Evolutionary conservation across 805 yeast species (phyloP).

Genomic region (Wickerhamiella hasegawae): DNA sequence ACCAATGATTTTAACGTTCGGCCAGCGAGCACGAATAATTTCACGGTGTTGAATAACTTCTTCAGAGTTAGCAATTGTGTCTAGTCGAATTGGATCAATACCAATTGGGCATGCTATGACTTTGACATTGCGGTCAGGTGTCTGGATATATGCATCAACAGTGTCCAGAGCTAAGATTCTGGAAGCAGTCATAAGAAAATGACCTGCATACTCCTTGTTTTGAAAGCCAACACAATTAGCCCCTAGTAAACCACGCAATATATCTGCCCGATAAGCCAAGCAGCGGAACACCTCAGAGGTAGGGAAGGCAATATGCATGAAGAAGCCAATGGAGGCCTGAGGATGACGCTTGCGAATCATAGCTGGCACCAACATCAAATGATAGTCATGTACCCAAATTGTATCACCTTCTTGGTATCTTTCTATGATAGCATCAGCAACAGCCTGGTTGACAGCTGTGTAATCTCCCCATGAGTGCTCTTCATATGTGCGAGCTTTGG

Average conservation of each 20-base stretch:
- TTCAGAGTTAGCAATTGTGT: slow-evolving; percentile 29
- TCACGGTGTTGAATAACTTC: slow-evolving; percentile 33
- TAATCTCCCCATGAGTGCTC: slow-evolving; percentile 90
- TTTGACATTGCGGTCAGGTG: slow-evolving; percentile 25
- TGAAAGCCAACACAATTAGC: slow-evolving; percentile 83
- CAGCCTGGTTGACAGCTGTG: slow-evolving; percentile 51
- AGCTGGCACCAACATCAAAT: slow-evolving; percentile 67
- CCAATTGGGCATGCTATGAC: slow-evolving; percentile 26
- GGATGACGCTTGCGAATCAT: slow-evolving; percentile 53
- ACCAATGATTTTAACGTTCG: slow-evolving; percentile 50
- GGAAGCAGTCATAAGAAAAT: slow-evolving; percentile 80
- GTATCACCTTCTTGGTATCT: slow-evolving; percentile 59
- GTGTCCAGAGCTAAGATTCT: slow-evolving; percentile 72
- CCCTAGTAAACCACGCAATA: slow-evolving; percentile 73
- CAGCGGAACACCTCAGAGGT: slow-evolving; percentile 91
- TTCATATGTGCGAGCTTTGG: slow-evolving; percentile 85
- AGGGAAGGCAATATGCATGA: slow-evolving; percentile 88
- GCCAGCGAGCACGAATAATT: slow-evolving; percentile 68
- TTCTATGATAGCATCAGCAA: slow-evolving; percentile 62
- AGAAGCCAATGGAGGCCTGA: slow-evolving; percentile 76
- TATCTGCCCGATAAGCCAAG: slow-evolving; percentile 66
- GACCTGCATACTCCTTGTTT: slow-evolving; percentile 84
- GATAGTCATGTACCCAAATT: slow-evolving; percentile 92
- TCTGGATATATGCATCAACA: slow-evolving; percentile 74
- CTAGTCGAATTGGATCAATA: slow-evolving; percentile 30